A percentile compares a stretch with the other conserved stretches of the same genome.
These are phyloP conservation scores for Onygenales sp. DNA, from an alignment of 2,329 filamentous ascomycete species.

Conservation along the genomic window DNA sequence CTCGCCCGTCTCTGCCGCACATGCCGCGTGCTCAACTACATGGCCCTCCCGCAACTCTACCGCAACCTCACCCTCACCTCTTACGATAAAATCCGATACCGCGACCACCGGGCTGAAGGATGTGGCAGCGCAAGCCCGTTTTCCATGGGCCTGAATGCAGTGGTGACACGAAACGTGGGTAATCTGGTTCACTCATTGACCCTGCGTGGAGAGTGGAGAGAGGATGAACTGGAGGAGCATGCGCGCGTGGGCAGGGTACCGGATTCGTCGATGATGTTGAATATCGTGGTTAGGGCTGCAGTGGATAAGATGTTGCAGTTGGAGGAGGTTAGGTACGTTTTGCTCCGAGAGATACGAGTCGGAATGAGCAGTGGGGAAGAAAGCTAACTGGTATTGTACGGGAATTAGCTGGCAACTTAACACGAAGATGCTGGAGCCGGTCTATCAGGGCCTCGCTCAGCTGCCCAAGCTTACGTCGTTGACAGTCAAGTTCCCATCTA, in stretches of 20 bases:
- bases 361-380: background rate
- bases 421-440: constrained; percentile 49
- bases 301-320: constrained; percentile 50
- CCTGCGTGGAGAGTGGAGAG: constrained; percentile 48
- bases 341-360: background rate
- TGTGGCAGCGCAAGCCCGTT: constrained; percentile 55
- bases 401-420: constrained; percentile 48
- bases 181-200: constrained; percentile 44
- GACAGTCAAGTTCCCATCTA: constrained; percentile 47
- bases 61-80: constrained; percentile 46
- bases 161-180: constrained; percentile 48
- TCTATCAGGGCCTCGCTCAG: constrained; percentile 48
- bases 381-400: background rate
- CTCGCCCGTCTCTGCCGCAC: constrained; percentile 51
- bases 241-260: constrained; percentile 48
- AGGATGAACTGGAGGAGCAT: constrained; percentile 48
- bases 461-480: constrained; percentile 43
- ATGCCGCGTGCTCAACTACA: constrained; percentile 54
- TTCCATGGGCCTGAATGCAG: constrained; percentile 52
- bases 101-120: constrained; percentile 48
- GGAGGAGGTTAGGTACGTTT: constrained; percentile 40
- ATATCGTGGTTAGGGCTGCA: constrained; percentile 49
- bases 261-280: constrained; percentile 56
- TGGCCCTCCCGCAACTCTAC: constrained; percentile 54
- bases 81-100: constrained; percentile 50